Percentiles rank a stretch among this genome's conserved stretches.
These are phyloP conservation scores for Stipa capillata DNA, from an alignment of 176 grass and related monocot species.

Conservation along the genomic window DNA sequence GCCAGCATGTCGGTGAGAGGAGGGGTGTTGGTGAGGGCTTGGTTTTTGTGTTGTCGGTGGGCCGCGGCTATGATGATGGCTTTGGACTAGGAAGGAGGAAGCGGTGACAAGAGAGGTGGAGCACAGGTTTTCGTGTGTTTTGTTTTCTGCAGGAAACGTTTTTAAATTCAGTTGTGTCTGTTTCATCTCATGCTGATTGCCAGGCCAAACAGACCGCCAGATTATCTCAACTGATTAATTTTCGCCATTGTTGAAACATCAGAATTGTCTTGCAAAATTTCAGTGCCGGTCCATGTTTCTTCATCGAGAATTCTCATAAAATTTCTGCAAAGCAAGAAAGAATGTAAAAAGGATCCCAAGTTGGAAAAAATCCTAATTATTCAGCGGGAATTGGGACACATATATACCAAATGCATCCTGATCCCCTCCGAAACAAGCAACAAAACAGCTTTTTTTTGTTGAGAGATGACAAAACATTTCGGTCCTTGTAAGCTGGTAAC, in stretches of 20 bases:
- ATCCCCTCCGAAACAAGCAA: neutral
- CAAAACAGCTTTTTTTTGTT: no score
- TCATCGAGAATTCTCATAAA: neutral
- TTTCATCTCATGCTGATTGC: neutral
- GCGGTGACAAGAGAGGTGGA: neutral
- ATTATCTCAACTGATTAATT: conserved; percentile 5
- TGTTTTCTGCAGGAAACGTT: neutral
- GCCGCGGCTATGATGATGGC: neutral
- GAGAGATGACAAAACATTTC: neutral
- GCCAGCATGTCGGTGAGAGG: neutral
- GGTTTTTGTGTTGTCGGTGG: conserved; percentile 20
- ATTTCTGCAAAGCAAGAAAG: no score
- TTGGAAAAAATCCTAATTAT: no score
- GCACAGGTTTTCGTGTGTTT: neutral
- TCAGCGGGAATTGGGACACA: neutral
- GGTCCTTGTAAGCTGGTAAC: neutral
- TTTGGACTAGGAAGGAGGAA: neutral
- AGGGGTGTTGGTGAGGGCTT: no score
- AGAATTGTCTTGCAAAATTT: neutral
- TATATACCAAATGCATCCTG: neutral
- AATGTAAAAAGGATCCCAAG: no score
- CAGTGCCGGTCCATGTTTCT: no score
- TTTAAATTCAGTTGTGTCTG: neutral
- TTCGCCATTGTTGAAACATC: neutral
- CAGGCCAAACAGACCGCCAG: neutral